Percentiles rank a stretch among this genome's conserved stretches.
Evolutionary conservation across 2,329 filamentous ascomycete species (phyloP).

Genomic region (Neofusicoccum cordaticola): DNA sequence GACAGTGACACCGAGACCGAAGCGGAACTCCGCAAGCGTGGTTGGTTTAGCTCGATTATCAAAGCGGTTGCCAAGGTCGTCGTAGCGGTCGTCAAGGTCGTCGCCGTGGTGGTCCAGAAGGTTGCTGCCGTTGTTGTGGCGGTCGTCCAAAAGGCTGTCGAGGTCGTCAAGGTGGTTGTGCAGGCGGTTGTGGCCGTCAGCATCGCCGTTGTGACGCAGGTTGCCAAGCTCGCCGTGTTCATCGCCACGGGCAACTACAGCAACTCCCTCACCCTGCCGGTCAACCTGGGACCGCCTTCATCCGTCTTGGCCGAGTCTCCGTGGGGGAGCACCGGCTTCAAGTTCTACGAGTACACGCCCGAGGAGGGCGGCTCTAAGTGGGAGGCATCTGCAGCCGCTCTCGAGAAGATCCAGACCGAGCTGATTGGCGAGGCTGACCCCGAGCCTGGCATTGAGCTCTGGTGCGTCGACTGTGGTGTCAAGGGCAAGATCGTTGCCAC

Average conservation of each 20-base stretch:
- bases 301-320: slow-evolving; percentile 10
- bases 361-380: background rate
- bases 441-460: slow-evolving; percentile 19
- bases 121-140: background rate
- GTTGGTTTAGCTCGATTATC: background rate
- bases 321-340: slow-evolving; percentile 16
- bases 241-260: slow-evolving; percentile 14
- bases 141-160: background rate
- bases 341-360: slow-evolving; percentile 16
- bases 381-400: background rate
- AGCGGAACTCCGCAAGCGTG: background rate
- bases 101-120: background rate
- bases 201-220: background rate
- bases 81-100: background rate
- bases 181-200: slow-evolving; percentile 1
- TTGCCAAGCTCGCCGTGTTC: slow-evolving; percentile 1
- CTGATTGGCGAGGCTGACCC: slow-evolving; percentile 17
- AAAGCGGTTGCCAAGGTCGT: no score
- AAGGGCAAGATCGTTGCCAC: slow-evolving; percentile 15
- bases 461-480: slow-evolving; percentile 20
- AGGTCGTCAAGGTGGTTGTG: background rate
- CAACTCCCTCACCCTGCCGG: slow-evolving; percentile 8
- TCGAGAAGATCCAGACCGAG: slow-evolving; percentile 9
- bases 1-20: background rate
- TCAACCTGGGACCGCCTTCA: slow-evolving; percentile 16